A percentile compares a stretch with the other conserved stretches of the same genome.
These are phyloP conservation scores for Caloboletus inedulis DNA, from an alignment of 1,284 basidiomycete species.

Conservation along the genomic window DNA sequence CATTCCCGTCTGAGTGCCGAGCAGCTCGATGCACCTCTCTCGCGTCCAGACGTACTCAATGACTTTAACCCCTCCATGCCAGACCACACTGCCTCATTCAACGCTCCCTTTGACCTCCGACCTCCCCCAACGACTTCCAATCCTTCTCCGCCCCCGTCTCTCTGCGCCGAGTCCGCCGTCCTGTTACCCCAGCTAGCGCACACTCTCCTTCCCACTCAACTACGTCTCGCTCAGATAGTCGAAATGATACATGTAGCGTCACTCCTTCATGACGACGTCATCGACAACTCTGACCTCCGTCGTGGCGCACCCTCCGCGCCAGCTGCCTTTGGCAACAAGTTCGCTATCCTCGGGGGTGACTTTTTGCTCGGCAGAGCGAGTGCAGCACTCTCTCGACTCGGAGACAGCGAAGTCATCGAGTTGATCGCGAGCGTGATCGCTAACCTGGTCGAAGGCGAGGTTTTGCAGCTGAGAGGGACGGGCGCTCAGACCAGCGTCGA, in stretches of 20 bases:
- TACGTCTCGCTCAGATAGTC: constrained; percentile 91
- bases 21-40: constrained; percentile 69
- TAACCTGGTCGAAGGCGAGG: constrained; percentile 96
- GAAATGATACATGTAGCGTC: constrained; percentile 99
- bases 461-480: constrained; percentile 75
- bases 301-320: constrained; percentile 85
- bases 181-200: constrained; percentile 33
- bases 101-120: constrained; percentile 43
- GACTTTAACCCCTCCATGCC: constrained; percentile 84
- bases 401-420: constrained; percentile 89
- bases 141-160: constrained; percentile 39
- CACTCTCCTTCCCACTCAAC: constrained; percentile 75
- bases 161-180: constrained; percentile 19
- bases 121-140: constrained; percentile 38
- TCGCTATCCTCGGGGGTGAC: constrained; percentile 92
- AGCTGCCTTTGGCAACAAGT: constrained; percentile 90
- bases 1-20: constrained; percentile 39
- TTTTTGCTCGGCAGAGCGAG: constrained; percentile 93
- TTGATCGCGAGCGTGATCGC: constrained; percentile 90
- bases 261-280: constrained; percentile 92
- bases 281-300: constrained; percentile 82
- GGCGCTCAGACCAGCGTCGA: background rate
- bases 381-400: constrained; percentile 83
- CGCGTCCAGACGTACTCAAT: constrained; percentile 72
- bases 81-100: constrained; percentile 60